Evolutionary conservation across 805 yeast species (phyloP), one percentile per base, ranked within the genome.

Genomic region (Cyberlindnera lachancei): DNA sequence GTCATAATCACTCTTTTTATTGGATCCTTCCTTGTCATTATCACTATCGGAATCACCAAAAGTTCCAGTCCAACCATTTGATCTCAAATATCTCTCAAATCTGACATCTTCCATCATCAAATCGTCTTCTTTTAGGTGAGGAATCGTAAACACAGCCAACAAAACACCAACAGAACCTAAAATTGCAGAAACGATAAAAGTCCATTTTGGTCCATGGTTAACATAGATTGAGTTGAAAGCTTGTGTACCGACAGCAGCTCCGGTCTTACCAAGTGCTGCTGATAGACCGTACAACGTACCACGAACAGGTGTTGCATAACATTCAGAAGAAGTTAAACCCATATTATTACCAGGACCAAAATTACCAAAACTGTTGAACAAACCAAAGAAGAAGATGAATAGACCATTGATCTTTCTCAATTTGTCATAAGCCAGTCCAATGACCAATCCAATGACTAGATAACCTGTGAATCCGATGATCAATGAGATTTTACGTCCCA

Each of bases 161-260:
- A 68, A 30, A 23, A 81, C 70, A 51, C 92, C 92, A 6, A 62
- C 63, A 7, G 73, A 55, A 33, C 92, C 90, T 46, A 82, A 68
- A 31, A 71, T 61, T 11, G 92, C 92, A 17, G 88, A 82, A 46
- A 82, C 78, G 43, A 82, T 81, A 47, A 82, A 82, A 6, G 90
- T 81, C 84, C 85, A 82, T 38, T 61, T 61, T 45, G 72, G 62
- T 22, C 92, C 92, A 41, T 78, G 61, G 48, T 79, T 55, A 25
- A 48, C 55, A 56, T 77, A 74, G 43, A 82, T 79, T 13, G 85
- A 81, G 8, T 76, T 72, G 58, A 83, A 82, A 13, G 70, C 69
- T 52, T 77, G 72, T 16, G 87, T 79, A 18, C 92, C 92, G 15
- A 79, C 75, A 15, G 79, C 87, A n/a, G 90, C 92, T 35, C 92